Percentiles rank a stretch among this genome's conserved stretches.
These are phyloP conservation scores for Biscutella laevigata DNA, from an alignment of 441 rosid species.

Conservation along the genomic window DNA sequence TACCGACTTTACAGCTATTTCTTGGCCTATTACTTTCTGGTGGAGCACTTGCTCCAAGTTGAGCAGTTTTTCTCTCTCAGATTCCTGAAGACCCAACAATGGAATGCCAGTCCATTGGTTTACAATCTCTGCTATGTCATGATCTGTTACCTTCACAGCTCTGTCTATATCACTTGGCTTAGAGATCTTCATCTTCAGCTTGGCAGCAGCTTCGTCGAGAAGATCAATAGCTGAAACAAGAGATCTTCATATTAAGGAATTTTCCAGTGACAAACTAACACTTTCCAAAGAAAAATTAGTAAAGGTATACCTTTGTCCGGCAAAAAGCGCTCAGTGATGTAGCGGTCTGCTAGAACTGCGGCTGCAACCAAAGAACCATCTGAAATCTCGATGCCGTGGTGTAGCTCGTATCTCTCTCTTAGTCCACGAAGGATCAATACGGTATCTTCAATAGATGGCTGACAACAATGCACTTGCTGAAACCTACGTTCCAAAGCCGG, in stretches of 20 bases:
- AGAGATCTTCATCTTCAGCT: slow-evolving; percentile 80
- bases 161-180: slow-evolving; percentile 81
- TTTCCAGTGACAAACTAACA: not conserved
- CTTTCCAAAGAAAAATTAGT: not conserved
- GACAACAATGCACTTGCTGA: slow-evolving; percentile 76
- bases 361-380: slow-evolving; percentile 73
- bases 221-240: slow-evolving; percentile 73
- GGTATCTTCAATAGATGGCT: slow-evolving; percentile 69
- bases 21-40: slow-evolving; percentile 74
- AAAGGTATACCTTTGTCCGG: slow-evolving; percentile 68
- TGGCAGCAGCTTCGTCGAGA: slow-evolving; percentile 90
- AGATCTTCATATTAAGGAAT: too few species aligned
- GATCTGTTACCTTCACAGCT: slow-evolving; percentile 61
- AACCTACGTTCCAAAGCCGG: slow-evolving; percentile 87
- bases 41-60: slow-evolving; percentile 62
- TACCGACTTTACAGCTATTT: slow-evolving; percentile 44
- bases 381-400: slow-evolving; percentile 73
- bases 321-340: slow-evolving; percentile 72
- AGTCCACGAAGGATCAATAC: slow-evolving; percentile 77
- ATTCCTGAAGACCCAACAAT: slow-evolving; percentile 14
- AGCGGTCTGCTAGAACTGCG: slow-evolving; percentile 62
- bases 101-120: slow-evolving; percentile 21
- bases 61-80: slow-evolving; percentile 18
- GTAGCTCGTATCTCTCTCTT: slow-evolving; percentile 80
- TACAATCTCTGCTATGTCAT: slow-evolving; percentile 20